These are phyloP conservation scores for Arxiozyma telluris DNA, from an alignment of 1,139 yeast species.

Conservation along the genomic window DNA sequence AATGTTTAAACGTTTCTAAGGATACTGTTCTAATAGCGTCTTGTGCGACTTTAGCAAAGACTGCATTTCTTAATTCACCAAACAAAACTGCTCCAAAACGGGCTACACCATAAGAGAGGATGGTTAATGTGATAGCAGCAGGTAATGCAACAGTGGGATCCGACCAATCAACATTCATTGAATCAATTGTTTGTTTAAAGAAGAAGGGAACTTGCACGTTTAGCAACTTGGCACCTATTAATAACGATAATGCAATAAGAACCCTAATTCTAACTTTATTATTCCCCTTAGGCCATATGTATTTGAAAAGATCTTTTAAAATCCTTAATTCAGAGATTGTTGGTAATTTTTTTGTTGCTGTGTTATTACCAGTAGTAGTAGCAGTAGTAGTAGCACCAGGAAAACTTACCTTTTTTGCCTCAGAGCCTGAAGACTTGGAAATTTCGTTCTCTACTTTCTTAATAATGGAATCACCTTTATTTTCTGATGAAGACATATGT, in stretches of 20 bases:
- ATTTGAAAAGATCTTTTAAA: constrained; percentile 53
- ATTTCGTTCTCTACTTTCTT: background rate
- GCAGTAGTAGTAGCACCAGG: background rate
- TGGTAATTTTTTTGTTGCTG: constrained; percentile 15
- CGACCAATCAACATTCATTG: constrained; percentile 87
- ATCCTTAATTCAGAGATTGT: constrained; percentile 50
- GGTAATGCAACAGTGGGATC: constrained; percentile 43
- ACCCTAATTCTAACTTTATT: constrained; percentile 67
- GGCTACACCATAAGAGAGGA: constrained; percentile 87
- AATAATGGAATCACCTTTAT: background rate
- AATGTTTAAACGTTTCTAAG: constrained; percentile 72
- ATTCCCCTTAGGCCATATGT: constrained; percentile 85
- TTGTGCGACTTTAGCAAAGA: constrained; percentile 93
- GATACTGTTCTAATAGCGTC: constrained; percentile 90
- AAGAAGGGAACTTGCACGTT: constrained; percentile 95
- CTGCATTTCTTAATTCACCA: constrained; percentile 90
- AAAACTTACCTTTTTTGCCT: background rate
- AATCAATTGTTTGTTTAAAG: constrained; percentile 81
- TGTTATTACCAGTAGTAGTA: background rate
- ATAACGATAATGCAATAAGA: constrained; percentile 57
- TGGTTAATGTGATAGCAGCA: constrained; percentile 56
- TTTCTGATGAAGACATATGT: background rate
- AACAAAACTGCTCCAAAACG: constrained; percentile 89
- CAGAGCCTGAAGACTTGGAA: constrained; percentile 6
- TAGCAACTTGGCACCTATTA: constrained; percentile 71